phyloP scores from a whole-genome alignment of 1,284 basidiomycete genomes.

The Ganoderma lucidum region DNA sequence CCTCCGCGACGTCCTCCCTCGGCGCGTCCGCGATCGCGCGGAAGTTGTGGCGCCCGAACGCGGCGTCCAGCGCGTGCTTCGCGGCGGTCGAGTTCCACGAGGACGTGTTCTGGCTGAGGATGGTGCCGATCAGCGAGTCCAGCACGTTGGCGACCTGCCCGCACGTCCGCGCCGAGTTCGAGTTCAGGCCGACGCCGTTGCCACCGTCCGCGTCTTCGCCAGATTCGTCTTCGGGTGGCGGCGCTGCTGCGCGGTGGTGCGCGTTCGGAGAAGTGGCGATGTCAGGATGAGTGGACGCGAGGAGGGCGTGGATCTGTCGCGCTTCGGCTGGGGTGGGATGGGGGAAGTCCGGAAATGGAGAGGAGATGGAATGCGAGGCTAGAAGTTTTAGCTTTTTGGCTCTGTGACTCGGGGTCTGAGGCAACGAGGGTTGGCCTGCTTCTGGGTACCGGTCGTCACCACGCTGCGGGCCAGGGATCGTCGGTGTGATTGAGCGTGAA shows the following conservation, averaged over 20 bases:
- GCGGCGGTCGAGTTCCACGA: slow-evolving; percentile 69
- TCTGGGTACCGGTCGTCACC: slow-evolving; percentile 4
- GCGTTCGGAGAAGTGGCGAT: slow-evolving; percentile 26
- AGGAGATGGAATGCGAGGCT: slow-evolving; percentile 49
- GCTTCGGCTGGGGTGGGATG: slow-evolving; percentile 62
- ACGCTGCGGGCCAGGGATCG: slow-evolving; percentile 18
- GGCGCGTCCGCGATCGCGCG: slow-evolving; percentile 63
- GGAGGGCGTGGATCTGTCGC: slow-evolving; percentile 53
- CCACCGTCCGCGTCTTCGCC: background rate
- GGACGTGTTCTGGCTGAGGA: slow-evolving; percentile 81
- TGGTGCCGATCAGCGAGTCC: slow-evolving; percentile 75
- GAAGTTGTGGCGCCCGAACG: slow-evolving; percentile 71
- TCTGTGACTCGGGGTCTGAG: slow-evolving; percentile 29
- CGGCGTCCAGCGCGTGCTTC: slow-evolving; percentile 62
- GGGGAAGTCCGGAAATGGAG: slow-evolving; percentile 62
- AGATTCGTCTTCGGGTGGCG: slow-evolving; percentile 23
- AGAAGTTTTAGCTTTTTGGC: slow-evolving; percentile 63
- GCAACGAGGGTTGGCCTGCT: background rate
- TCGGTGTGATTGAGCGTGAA: slow-evolving; percentile 30
- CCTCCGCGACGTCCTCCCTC: slow-evolving; percentile 59
- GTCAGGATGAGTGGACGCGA: slow-evolving; percentile 45
- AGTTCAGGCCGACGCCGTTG: slow-evolving; percentile 31
- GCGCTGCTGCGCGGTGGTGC: slow-evolving; percentile 15
- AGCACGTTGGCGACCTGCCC: slow-evolving; percentile 70
- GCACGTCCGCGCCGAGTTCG: slow-evolving; percentile 58